Evolutionary conservation across 495 filamentous ascomycete genomes (phyloP).

Genomic region (Penicillium tannophilum): DNA sequence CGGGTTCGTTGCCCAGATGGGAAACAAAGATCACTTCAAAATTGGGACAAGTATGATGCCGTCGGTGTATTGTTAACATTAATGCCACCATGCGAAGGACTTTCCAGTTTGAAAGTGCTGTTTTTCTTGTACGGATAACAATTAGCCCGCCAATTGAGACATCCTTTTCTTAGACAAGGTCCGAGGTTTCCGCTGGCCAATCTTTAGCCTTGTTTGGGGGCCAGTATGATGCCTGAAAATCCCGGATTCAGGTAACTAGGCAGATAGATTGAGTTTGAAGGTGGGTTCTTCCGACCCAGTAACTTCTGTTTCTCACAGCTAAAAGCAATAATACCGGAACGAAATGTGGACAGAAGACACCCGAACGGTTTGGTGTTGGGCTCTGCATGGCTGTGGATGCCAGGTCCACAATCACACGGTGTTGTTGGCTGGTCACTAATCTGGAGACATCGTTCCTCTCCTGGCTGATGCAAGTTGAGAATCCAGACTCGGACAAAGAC

Average conservation of each 20-base stretch:
- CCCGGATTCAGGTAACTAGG: slow-evolving; percentile 21
- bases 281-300: neutral
- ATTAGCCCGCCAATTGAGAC: slow-evolving; percentile 15
- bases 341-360: neutral
- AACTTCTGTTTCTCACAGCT: neutral
- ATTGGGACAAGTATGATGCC: neutral
- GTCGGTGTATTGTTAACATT: neutral
- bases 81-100: neutral
- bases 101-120: neutral
- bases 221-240: slow-evolving; percentile 15
- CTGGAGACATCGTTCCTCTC: slow-evolving; percentile 3
- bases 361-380: neutral
- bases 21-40: neutral
- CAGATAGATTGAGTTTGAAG: slow-evolving; percentile 28
- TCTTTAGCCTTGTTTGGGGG: slow-evolving; percentile 17
- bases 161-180: slow-evolving; percentile 7
- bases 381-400: slow-evolving; percentile 3
- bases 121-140: slow-evolving; percentile 12
- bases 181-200: slow-evolving; percentile 21
- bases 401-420: slow-evolving; percentile 4
- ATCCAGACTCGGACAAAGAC: slow-evolving; percentile 11
- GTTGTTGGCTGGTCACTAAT: neutral
- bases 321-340: neutral
- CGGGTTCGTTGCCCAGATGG: neutral
- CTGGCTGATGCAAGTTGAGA: slow-evolving; percentile 5